Conservation (phyloP, 179 eudicot species). For the Corrigiola litoralis region DNA sequence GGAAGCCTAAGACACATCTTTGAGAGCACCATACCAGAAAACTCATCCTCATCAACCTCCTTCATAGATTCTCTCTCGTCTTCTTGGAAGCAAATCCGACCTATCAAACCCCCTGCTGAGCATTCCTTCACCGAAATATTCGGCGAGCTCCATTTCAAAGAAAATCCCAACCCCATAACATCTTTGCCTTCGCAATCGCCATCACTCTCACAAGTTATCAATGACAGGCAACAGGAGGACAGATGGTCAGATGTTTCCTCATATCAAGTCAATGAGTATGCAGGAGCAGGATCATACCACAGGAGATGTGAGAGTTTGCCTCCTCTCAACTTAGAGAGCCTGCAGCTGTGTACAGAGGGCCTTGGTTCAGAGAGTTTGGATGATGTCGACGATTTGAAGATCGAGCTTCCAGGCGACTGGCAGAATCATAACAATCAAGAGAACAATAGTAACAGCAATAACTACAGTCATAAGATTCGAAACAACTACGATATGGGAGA, state of each 20-base stretch:
- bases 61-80: slow-evolving; percentile 48
- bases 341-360: slow-evolving; percentile 75
- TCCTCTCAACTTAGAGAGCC: slow-evolving; percentile 60
- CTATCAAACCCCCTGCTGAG: slow-evolving; percentile 31
- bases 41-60: slow-evolving; percentile 27
- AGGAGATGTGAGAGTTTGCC: slow-evolving; percentile 50
- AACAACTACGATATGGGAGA: not conserved
- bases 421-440: not conserved
- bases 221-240: slow-evolving; percentile 10
- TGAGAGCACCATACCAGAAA: slow-evolving; percentile 57
- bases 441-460: not conserved
- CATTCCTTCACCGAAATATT: slow-evolving; percentile 63
- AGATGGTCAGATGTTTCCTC: slow-evolving; percentile 12
- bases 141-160: slow-evolving; percentile 70
- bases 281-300: slow-evolving; percentile 22
- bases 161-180: slow-evolving; percentile 14
- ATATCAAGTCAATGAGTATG: slow-evolving; percentile 9
- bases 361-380: slow-evolving; percentile 91
- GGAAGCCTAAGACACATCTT: slow-evolving; percentile 73
- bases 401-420: slow-evolving; percentile 14
- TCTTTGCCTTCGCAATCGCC: slow-evolving; percentile 18
- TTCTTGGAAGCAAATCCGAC: slow-evolving; percentile 41
- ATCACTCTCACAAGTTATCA: not conserved
- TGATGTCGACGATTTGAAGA: slow-evolving; percentile 53
- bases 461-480: not conserved